Conservation (phyloP, 2,329 filamentous ascomycete genomes). For the Lachnellula hyalina region DNA sequence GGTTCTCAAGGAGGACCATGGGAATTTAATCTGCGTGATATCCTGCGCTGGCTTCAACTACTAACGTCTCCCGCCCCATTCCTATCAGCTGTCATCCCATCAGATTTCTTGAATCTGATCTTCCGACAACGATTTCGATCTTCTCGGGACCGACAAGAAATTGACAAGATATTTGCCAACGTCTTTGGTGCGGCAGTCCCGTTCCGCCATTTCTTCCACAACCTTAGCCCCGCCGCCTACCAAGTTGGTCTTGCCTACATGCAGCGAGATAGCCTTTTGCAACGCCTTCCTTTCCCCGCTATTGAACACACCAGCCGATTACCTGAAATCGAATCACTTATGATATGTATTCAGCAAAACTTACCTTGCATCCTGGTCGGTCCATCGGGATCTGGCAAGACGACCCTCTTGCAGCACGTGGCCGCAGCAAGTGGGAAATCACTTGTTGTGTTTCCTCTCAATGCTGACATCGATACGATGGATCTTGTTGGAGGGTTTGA, state of each 20-base stretch:
- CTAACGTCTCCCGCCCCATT: slow-evolving; percentile 56
- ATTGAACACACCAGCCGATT: slow-evolving; percentile 54
- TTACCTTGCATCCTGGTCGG: slow-evolving; percentile 89
- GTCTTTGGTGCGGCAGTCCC: slow-evolving; percentile 46
- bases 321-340: slow-evolving; percentile 73
- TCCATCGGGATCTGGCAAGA: slow-evolving; percentile 81
- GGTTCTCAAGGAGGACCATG: slow-evolving; percentile 70
- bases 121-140: slow-evolving; percentile 85
- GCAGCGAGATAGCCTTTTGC: slow-evolving; percentile 50
- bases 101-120: slow-evolving; percentile 75
- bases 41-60: slow-evolving; percentile 79
- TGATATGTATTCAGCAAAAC: slow-evolving; percentile 79
- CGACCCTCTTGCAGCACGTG: slow-evolving; percentile 69
- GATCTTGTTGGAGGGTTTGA: slow-evolving; percentile 96
- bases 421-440: slow-evolving; percentile 73
- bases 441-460: slow-evolving; percentile 80
- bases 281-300: slow-evolving; percentile 46
- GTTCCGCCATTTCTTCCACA: slow-evolving; percentile 64
- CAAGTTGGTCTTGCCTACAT: slow-evolving; percentile 78
- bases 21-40: slow-evolving; percentile 94
- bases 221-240: slow-evolving; percentile 57
- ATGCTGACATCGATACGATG: slow-evolving; percentile 93
- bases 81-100: slow-evolving; percentile 52
- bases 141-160: slow-evolving; percentile 57
- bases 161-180: slow-evolving; percentile 61